A percentile compares a stretch with the other conserved stretches of the same genome.
Evolutionary conservation across 2,329 filamentous ascomycete species (phyloP).

Genomic region (Lachnellula willkommii): DNA sequence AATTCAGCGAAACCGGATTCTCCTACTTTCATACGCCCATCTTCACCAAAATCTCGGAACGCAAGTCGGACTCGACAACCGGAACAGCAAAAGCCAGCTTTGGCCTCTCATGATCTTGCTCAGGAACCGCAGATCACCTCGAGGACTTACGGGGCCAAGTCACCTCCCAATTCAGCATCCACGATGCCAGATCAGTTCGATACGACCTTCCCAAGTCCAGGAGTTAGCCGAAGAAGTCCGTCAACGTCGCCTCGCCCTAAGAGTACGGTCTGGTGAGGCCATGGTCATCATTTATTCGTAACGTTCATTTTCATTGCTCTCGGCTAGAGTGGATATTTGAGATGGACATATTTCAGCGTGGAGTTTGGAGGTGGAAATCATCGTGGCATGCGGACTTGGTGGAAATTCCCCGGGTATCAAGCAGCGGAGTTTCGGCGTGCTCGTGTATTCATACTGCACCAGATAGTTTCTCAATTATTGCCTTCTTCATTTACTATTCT

Average conservation of each 20-base stretch:
- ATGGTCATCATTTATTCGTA: neutral
- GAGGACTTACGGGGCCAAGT: neutral
- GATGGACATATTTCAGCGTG: neutral
- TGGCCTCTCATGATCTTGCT: slow-evolving; percentile 7
- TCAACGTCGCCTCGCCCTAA: slow-evolving; percentile 12
- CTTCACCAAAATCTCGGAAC: slow-evolving; percentile 19
- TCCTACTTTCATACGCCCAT: slow-evolving; percentile 10
- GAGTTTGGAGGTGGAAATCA: neutral
- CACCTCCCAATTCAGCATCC: slow-evolving; percentile 11
- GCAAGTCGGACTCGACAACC: slow-evolving; percentile 11
- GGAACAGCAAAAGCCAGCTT: slow-evolving; percentile 1
- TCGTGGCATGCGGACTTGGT: neutral
- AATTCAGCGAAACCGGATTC: slow-evolving; percentile 1
- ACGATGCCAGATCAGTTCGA: slow-evolving; percentile 7
- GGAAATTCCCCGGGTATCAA: neutral
- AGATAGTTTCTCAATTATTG: neutral
- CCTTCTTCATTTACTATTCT: neutral
- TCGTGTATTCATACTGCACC: neutral
- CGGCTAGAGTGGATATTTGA: neutral
- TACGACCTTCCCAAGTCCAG: slow-evolving; percentile 6
- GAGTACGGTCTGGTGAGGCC: slow-evolving; percentile 18
- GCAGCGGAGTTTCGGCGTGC: neutral
- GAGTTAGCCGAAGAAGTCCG: slow-evolving; percentile 8
- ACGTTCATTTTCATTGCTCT: neutral
- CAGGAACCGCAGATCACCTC: neutral